Base-by-base conservation (phyloP, 306 rosid genomes). In the Canavalia gladiata region DNA sequence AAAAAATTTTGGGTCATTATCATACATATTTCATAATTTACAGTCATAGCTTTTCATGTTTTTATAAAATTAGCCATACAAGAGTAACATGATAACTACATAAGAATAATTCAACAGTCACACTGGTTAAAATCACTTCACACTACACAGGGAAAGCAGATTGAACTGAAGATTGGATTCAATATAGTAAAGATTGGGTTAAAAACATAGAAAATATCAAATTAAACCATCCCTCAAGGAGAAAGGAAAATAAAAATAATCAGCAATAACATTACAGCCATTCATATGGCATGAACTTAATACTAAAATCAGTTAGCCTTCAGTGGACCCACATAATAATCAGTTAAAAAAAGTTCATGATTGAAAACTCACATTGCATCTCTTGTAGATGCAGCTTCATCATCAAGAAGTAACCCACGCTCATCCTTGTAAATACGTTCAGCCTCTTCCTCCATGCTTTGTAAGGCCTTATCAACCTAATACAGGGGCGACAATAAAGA, bases 351-450 rank as follows among this genome's bases (percentile, higher is more conserved):
- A 37, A 34, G n/a, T 67, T 43, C 69, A 59, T 10, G 18, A 60
- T 42, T 35, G n/a, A 80, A 55, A 49, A 87, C 99, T 88, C 79
- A 95, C 99, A 95, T 93, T 47, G 97, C 97, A 91, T 95, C 99
- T 86, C 99, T 89, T 35, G 96, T 91, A 46, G 97, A 93, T 54
- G 99, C 97, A 64, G 99, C 99, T 81, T 95, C 99, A 84, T 95
- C 97, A 41, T 93, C 95, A 77, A 89, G 99, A 68, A 93, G 93
- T 77, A 84, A 83, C 59, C 91, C 94, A 57, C 90, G 89, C 83
- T 95, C 99, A 77, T 95, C 98, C 93, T 90, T 93, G 92, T 93
- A 95, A 78, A 90, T 91, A 34, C 89, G 91, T 82, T 95, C 96
- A 65, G 98, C 97, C 85, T 95, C 98, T 81, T 88, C 92, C 87